A percentile compares a stretch with the other conserved stretches of the same genome.
These are phyloP conservation scores for Ashbya aceris DNA, from an alignment of 1,139 yeast species.

Conservation along the genomic window DNA sequence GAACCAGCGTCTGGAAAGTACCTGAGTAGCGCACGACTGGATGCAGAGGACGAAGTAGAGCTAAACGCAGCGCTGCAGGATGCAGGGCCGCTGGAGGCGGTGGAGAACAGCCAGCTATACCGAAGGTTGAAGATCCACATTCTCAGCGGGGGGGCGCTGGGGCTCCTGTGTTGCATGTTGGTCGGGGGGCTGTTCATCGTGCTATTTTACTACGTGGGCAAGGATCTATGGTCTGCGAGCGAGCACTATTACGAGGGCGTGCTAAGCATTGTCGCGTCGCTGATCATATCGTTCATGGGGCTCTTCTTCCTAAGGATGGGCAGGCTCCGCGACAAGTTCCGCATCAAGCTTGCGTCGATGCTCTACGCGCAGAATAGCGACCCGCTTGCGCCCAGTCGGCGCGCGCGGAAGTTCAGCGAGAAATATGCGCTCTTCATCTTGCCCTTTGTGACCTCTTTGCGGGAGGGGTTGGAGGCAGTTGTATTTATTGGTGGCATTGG, in stretches of 20 bases:
- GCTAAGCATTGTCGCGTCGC: conserved; percentile 71
- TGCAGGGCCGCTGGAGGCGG: conserved; percentile 5
- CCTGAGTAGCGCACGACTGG: conserved; percentile 11
- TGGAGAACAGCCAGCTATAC: conserved; percentile 35
- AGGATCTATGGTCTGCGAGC: conserved; percentile 74
- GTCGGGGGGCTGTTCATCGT: conserved; percentile 84
- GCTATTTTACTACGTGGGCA: conserved; percentile 67
- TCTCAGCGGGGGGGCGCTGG: conserved; percentile 67
- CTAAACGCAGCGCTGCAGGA: conserved; percentile 3
- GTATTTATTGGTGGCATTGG: conserved; percentile 89
- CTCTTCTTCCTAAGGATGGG: conserved; percentile 84
- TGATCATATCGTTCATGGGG: conserved; percentile 83
- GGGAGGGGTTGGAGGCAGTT: conserved; percentile 91
- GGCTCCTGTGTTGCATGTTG: conserved; percentile 62
- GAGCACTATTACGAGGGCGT: conserved; percentile 95
- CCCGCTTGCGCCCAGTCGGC: conserved; percentile 4
- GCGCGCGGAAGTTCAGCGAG: conserved; percentile 33
- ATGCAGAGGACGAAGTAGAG: conserved; percentile 17
- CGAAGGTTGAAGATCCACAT: conserved; percentile 61
- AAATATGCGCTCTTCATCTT: conserved; percentile 73
- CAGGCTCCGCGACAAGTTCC: conserved; percentile 87
- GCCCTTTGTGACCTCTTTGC: conserved; percentile 74
- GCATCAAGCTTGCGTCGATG: conserved; percentile 77
- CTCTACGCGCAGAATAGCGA: conserved; percentile 24
- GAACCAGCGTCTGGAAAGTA: conserved; percentile 1